Evolutionary conservation across 108 stramenopile species (phyloP).

Genomic region (Cylindrotheca closterium): DNA sequence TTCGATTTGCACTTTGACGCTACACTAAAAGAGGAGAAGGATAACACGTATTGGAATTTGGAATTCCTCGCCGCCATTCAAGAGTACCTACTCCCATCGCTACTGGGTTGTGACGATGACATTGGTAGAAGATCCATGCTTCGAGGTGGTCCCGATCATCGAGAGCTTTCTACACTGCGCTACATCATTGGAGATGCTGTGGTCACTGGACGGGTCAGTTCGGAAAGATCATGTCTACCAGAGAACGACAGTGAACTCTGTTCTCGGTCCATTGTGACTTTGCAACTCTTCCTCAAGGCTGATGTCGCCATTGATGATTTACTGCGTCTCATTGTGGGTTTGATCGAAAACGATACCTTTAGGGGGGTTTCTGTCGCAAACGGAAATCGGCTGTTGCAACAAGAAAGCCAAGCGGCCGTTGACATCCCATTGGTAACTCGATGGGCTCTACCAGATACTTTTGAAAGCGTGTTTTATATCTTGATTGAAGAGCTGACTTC

Average conservation of each 20-base stretch:
- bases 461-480: not conserved
- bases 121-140: not conserved
- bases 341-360: not conserved
- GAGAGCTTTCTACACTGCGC: not conserved
- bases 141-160: not conserved
- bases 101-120: not conserved
- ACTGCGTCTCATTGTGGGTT: not conserved
- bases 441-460: not conserved
- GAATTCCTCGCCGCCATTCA: not conserved
- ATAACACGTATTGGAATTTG: not conserved
- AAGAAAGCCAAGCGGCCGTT: not conserved
- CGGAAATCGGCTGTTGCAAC: not conserved
- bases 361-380: not conserved
- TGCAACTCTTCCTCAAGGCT: not conserved
- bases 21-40: not conserved
- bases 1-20: not conserved
- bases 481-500: not conserved
- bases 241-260: not conserved
- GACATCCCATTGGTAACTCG: not conserved
- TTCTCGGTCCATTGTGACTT: not conserved
- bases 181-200: not conserved
- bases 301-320: not conserved
- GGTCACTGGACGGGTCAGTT: not conserved
- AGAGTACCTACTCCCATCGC: not conserved
- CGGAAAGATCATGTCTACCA: not conserved